Base-by-base conservation (phyloP, 75 land plant species). In the Larix kaempferi region DNA sequence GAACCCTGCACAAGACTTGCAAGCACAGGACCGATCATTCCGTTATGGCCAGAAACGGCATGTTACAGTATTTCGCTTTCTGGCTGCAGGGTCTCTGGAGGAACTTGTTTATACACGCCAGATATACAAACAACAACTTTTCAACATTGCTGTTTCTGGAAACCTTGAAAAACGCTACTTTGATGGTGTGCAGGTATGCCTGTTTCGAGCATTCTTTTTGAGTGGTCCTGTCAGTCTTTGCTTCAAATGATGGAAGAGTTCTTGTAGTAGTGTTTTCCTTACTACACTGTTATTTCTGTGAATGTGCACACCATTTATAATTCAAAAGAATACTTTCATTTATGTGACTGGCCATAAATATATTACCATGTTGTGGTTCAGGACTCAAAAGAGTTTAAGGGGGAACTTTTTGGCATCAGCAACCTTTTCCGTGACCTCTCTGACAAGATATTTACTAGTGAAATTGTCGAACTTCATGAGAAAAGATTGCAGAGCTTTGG, bases 21-120 rank as follows among this genome's bases (percentile, higher is more conserved):
- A 96, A 77, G 99, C 99, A 19, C 98, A 96, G 72, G 99, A 96
- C 73, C 85, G 99, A 56, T 92, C 99, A 59, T 94, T 94, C 79
- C 93, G 99, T 54, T 94, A 77, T 89, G 99, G 99, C 57, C 99
- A 96, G 73, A 91, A 86, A 83, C 79, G 95, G 41, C 98, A 94
- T 79, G 99, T 96, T 23, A 81, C 87, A 59, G 99, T 96, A 14
- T 94, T 91, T 78, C 91, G 98, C 59, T 86, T 96, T 59, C 92
- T 96, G 73, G 90, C 95, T 61, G 99, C 98, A 78, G 99, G 99
- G 57, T 94, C 99, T 13, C 76, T 96, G 39, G 99, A 96, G 79
- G 99, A 96, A 82, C 91, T 96, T 77, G 87, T 96, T 16, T 96
- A 96, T 77, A 78, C 95, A 22, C 89, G 99, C 4, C 99, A 96